Conservation (phyloP, 2,329 filamentous ascomycete genomes). For the Penicillium sp. region DNA sequence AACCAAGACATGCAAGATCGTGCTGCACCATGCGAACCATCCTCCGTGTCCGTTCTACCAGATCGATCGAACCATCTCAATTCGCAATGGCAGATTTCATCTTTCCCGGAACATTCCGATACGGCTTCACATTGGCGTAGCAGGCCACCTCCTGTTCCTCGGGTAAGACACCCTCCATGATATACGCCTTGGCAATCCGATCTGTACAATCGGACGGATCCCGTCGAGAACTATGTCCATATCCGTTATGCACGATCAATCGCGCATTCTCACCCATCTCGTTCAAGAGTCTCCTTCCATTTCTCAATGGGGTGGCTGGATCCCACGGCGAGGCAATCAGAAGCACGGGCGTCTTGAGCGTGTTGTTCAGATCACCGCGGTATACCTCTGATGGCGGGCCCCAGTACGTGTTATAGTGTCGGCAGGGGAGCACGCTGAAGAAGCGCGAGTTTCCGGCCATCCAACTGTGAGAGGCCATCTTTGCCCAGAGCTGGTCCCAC, state of each 20-base stretch:
- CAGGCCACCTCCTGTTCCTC: conserved; percentile 4
- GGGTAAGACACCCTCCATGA: conserved; percentile 7
- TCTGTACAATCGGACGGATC: conserved; percentile 12
- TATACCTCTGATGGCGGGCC: conserved; percentile 10
- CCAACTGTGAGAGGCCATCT: conserved; percentile 12
- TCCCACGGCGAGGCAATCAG: conserved; percentile 13
- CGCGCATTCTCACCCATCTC: conserved; percentile 14
- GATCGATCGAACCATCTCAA: too few species aligned
- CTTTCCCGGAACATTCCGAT: neutral
- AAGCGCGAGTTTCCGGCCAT: conserved; percentile 13
- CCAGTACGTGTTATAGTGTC: conserved; percentile 12
- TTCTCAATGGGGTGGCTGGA: conserved; percentile 12
- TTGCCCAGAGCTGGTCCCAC: conserved; percentile 11
- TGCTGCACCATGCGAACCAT: too few species aligned
- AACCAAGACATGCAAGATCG: too few species aligned
- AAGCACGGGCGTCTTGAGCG: conserved; percentile 7
- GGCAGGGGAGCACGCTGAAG: conserved; percentile 9
- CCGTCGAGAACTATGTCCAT: conserved; percentile 12
- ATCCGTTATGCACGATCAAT: conserved; percentile 12
- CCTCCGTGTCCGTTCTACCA: too few species aligned
- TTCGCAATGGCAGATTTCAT: too few species aligned
- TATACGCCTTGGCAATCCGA: conserved; percentile 9
- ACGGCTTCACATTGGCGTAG: conserved; percentile 2
- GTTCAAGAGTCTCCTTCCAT: conserved; percentile 10
- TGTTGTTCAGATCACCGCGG: conserved; percentile 13